Evolutionary conservation across 139 green algal species (phyloP).

Genomic region (Chlorella sp.): DNA sequence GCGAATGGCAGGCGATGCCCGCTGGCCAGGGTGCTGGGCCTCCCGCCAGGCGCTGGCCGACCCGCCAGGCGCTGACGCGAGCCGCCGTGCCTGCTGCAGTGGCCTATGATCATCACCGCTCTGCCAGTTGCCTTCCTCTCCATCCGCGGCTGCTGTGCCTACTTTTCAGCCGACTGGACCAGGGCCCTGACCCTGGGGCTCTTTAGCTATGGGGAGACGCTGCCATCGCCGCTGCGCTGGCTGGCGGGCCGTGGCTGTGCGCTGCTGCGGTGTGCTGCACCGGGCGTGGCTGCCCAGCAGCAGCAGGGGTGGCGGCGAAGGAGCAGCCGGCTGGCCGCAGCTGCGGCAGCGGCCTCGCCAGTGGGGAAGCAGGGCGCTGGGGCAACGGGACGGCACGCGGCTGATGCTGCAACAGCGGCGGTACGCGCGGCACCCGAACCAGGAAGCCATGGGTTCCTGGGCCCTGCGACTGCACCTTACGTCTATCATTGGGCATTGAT

Average conservation of each 20-base stretch:
- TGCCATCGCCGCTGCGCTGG: too few relatives aligned
- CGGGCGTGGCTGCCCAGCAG: background rate
- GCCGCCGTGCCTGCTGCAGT: constrained; percentile 4
- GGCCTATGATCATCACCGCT: constrained; percentile 28
- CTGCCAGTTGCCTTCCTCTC: constrained; percentile 29
- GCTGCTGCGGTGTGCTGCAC: background rate
- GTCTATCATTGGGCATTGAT: constrained; percentile 79
- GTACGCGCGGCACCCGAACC: background rate
- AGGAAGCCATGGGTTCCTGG: constrained; percentile 3
- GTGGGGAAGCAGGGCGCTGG: background rate
- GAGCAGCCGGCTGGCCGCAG: background rate
- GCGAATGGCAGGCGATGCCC: background rate
- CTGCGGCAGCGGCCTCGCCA: background rate
- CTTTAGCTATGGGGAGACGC: too few relatives aligned
- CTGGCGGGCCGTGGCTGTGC: background rate
- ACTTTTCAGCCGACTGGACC: constrained; percentile 25
- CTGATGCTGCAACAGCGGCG: background rate
- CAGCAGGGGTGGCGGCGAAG: background rate
- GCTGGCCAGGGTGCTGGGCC: background rate
- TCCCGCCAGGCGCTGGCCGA: background rate
- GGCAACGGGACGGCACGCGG: background rate
- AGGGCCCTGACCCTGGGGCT: constrained; percentile 34
- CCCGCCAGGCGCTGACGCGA: background rate
- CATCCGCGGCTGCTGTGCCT: constrained; percentile 29
- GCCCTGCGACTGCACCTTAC: constrained; percentile 50